Conservation (phyloP, 352 stramenopile species). For the Albugo candida region DNA sequence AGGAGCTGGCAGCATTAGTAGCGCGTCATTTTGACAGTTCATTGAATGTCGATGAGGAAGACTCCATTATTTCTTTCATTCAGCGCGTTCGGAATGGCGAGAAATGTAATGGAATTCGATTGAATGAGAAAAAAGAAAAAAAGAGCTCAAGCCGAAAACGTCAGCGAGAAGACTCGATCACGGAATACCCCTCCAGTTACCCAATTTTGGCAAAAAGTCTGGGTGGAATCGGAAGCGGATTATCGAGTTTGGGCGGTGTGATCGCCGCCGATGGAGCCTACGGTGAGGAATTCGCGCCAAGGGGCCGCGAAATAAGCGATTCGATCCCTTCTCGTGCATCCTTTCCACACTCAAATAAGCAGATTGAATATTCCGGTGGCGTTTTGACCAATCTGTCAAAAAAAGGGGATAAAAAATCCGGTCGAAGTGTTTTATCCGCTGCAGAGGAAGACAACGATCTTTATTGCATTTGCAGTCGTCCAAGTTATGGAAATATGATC, state of each 20-base stretch:
- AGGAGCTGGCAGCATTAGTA: conserved; percentile 54
- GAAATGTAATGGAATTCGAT: conserved; percentile 21
- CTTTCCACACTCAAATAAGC: background rate
- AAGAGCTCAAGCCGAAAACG: conserved; percentile 29
- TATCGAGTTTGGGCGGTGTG: conserved; percentile 1
- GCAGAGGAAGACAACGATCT: conserved; percentile 59
- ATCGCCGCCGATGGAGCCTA: background rate
- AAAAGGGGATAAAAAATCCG: conserved; percentile 42
- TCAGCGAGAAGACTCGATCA: conserved; percentile 26
- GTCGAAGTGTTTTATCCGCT: conserved; percentile 1
- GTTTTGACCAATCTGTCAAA: conserved; percentile 5
- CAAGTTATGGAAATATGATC: conserved; percentile 80
- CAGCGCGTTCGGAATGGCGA: conserved; percentile 70
- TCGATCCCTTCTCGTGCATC: background rate
- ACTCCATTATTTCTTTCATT: conserved; percentile 74
- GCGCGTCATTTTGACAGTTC: conserved; percentile 61
- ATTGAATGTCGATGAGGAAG: conserved; percentile 68
- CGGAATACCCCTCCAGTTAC: conserved; percentile 10
- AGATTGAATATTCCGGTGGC: background rate
- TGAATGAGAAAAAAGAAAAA: conserved; percentile 46
- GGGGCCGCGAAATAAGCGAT: background rate
- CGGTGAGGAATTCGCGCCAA: background rate
- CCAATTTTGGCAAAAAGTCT: background rate
- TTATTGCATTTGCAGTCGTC: conserved; percentile 75
- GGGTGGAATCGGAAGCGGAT: background rate